Conservation (phyloP, 495 filamentous ascomycete genomes). For the Penicillium cataractarum region DNA sequence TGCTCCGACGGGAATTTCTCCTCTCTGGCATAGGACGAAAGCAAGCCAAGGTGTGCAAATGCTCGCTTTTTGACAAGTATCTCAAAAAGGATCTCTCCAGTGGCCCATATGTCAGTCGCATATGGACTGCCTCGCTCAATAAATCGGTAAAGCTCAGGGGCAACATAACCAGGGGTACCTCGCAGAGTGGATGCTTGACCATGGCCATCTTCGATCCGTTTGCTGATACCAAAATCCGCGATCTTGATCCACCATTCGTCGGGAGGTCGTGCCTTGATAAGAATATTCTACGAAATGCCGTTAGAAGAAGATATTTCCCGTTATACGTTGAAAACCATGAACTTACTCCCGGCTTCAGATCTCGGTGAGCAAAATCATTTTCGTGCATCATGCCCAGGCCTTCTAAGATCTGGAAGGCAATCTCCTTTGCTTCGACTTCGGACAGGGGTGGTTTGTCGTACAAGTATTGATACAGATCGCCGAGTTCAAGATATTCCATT, state of each 20-base stretch:
- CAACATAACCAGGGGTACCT: constrained; percentile 4
- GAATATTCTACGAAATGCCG: not conserved
- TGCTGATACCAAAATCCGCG: constrained; percentile 5
- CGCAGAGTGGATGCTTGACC: not conserved
- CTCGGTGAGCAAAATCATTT: constrained; percentile 48
- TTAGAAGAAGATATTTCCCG: not conserved
- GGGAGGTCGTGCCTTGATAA: not conserved
- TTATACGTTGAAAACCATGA: not conserved
- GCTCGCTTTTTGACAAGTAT: not conserved
- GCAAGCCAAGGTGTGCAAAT: not conserved
- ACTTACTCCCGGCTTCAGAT: constrained; percentile 45
- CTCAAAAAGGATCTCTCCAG: not conserved
- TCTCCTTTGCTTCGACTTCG: constrained; percentile 40
- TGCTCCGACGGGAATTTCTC: not conserved
- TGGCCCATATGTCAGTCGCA: not conserved
- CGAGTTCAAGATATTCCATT: constrained; percentile 37
- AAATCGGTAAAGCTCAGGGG: not conserved
- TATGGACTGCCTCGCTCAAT: not conserved
- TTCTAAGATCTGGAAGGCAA: constrained; percentile 45
- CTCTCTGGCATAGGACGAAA: not conserved
- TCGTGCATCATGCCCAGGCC: constrained; percentile 49
- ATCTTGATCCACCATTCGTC: constrained; percentile 8
- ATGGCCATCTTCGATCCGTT: not conserved
- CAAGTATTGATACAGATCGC: constrained; percentile 14
- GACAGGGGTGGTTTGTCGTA: constrained; percentile 24